A percentile compares a stretch with the other conserved stretches of the same genome.
Evolutionary conservation across 768 basidiomycete species (phyloP).

Genomic region (Leccinum rimulosum): DNA sequence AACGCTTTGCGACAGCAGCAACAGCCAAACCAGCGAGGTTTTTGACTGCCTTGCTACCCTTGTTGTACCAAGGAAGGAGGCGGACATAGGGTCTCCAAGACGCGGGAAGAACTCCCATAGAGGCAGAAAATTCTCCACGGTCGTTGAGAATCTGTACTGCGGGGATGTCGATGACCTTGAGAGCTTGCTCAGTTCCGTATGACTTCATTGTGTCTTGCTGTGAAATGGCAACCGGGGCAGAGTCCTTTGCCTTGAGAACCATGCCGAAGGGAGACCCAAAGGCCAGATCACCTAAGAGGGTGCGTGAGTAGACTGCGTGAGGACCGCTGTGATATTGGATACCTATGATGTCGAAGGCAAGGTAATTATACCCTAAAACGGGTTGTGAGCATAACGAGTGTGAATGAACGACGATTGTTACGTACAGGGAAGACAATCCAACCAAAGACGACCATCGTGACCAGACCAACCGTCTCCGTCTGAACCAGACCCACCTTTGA

Average conservation of each 20-base stretch:
- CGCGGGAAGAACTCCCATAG: constrained; percentile 75
- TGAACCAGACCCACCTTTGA: constrained; percentile 52
- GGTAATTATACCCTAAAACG: constrained; percentile 51
- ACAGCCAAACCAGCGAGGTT: constrained; percentile 77
- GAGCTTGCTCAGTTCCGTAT: constrained; percentile 45
- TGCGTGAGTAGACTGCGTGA: background rate
- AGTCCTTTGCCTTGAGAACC: constrained; percentile 71
- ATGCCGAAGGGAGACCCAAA: constrained; percentile 91
- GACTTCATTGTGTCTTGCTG: constrained; percentile 53
- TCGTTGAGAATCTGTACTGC: constrained; percentile 86
- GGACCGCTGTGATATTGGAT: background rate
- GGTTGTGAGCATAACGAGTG: constrained; percentile 7
- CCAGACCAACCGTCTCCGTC: constrained; percentile 70
- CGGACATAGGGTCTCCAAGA: constrained; percentile 65
- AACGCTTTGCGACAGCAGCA: constrained; percentile 74
- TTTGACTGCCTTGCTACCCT: constrained; percentile 63
- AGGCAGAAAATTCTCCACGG: constrained; percentile 83
- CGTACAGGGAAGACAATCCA: constrained; percentile 73
- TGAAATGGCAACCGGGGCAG: constrained; percentile 63
- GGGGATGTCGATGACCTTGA: constrained; percentile 60
- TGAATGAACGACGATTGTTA: background rate
- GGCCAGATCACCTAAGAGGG: constrained; percentile 55
- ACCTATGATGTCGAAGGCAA: constrained; percentile 79
- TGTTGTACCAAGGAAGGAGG: constrained; percentile 73
- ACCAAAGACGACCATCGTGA: constrained; percentile 61